Conservation (phyloP, 176 grass and related monocot genomes). For the Carex cristatella region DNA sequence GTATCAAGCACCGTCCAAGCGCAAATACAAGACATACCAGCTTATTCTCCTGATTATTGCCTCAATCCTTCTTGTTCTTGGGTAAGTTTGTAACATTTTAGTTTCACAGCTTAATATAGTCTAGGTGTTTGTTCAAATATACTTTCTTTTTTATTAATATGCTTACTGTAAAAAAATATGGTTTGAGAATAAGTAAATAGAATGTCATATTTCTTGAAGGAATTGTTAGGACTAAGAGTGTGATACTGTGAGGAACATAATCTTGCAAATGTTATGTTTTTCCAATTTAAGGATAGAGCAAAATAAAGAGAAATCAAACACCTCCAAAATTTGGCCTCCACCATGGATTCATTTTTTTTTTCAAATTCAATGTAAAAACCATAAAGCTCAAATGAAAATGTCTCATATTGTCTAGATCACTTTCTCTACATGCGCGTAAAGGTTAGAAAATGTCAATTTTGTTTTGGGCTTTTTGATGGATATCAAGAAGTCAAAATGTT, state of each 20-base stretch:
- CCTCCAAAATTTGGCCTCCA: neutral
- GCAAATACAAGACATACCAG: slow-evolving; percentile 80
- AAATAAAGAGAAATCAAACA: neutral
- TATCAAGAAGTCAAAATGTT: neutral
- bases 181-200: neutral
- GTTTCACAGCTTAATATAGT: neutral
- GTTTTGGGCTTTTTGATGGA: no score
- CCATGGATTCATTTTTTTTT: neutral
- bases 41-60: slow-evolving; percentile 56
- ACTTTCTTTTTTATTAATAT: neutral
- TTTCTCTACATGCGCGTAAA: neutral
- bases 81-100: slow-evolving; percentile 31
- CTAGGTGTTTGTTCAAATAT: neutral
- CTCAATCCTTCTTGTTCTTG: slow-evolving; percentile 35
- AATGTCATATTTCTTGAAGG: neutral
- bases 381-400: neutral
- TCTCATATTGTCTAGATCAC: neutral
- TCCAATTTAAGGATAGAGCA: neutral
- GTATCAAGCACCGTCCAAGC: slow-evolving; percentile 46
- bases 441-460: neutral
- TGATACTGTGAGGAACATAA: neutral
- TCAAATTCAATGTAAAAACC: neutral
- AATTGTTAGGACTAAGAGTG: neutral
- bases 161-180: neutral
- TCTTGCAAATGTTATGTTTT: neutral